Base-by-base conservation (phyloP, 1,139 yeast genomes). In the Magnusiomyces tetraspermus region DNA sequence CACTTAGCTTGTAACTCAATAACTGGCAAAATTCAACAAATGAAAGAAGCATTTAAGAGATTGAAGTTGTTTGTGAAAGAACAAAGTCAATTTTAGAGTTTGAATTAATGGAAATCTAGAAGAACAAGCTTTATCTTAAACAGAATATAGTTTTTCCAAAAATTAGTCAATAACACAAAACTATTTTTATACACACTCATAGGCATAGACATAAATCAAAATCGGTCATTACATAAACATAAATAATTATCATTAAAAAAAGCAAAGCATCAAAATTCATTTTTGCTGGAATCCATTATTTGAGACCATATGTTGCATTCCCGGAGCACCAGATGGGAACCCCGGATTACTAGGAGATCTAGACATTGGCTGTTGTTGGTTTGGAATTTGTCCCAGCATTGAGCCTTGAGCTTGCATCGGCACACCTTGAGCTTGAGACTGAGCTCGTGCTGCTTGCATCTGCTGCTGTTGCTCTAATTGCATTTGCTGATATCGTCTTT, bases 401-500 rank as follows among this genome's bases (percentile, higher is more conserved):
- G 42, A 38, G 15, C n/a, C n/a, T 38, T 38, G 42, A 19, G n/a
- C 42, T n/a, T 17, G 42, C 42, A 38, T 38, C n/a, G 17, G 42
- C 8, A 38, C 24, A 6, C 42, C 24, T 21, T 38, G 42, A 3
- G 42, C 17, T 38, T 38, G 42, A 15, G 10, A 5, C 23, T 19
- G 8, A 28, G 46, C 46, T n/a, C 36, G 33, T 13, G 45, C n/a
- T n/a, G n/a, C 45, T 15, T 41, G 45, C 28, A 41, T 41, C n/a
- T 41, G 45, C 23, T 23, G 26, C 23, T 33, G 52, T 17, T 50
- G 58, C 31, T 44, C 49, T 46, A 42, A 48, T 36, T 51, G 53
- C 42, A 45, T 30, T 33, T 48, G 51, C 46, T 57, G 59, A 3
- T 52, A 44, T 36, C 50, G 60, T 24, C 51, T 53, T 4, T 30